Base-by-base conservation (phyloP, 495 filamentous ascomycete genomes). In the Pyrenula aspistea region DNA sequence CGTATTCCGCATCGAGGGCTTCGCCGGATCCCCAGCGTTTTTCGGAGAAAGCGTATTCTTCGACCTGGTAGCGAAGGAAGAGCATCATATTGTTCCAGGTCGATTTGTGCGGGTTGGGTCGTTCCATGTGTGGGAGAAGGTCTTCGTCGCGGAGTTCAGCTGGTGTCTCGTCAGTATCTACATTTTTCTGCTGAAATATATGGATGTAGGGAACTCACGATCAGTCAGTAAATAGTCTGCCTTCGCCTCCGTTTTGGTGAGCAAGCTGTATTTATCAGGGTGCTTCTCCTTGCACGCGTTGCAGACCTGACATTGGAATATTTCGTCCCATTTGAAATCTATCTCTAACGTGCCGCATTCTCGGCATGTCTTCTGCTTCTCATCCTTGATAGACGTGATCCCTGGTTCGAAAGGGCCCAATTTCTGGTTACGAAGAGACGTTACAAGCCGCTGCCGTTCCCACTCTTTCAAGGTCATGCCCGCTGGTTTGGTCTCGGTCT, bases 41-140 rank as follows among this genome's bases (percentile, higher is more conserved):
- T 10, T 76, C 66, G 0, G 77, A 82, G 62, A 96, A 86, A 1
- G 89, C 93, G 64, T 95, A 95, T 52, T 87, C 88, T 62, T 98
- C 93, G 1, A 98, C 85, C 64, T 98, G 94, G 57, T 83, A 96
- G 0, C 94, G 85, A 10, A 98, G 75, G 65, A 87, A 98, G 0
- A 98, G 81, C 87, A 93, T 93, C 93, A 98, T 97, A 72, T 93
- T 89, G 63, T 96, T 91, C 89, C 89, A 98, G 31, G 91, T 90
- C 0, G 84, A 82, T 65, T 95, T 96, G 67, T 96, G 92, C 20
- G 93, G 93, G 64, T 98, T 98, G 2, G 94, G 93, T 23, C 82
- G 83, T 58, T 88, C 87, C 0, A 98, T 71, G 67, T 90, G 90
- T 0, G 93, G 93, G 2, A 98, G 75, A 10, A 98, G 73, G 51